These are phyloP conservation scores for Candida suzukii DNA, from an alignment of 805 yeast species.

Conservation along the genomic window DNA sequence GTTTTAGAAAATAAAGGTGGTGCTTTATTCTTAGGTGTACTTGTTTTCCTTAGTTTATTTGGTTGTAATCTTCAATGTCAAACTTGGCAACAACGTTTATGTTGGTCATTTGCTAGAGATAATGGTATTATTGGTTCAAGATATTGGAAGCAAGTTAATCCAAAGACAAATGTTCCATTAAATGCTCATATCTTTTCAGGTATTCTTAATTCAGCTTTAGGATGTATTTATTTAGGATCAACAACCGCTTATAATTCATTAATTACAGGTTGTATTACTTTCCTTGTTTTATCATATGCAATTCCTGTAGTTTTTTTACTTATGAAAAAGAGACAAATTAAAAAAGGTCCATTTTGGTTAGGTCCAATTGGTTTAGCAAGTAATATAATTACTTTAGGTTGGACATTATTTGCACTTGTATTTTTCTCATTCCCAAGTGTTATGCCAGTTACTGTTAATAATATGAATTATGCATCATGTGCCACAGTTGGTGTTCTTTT, in stretches of 20 bases:
- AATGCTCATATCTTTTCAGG: slow-evolving; percentile 53
- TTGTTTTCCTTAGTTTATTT: slow-evolving; percentile 46
- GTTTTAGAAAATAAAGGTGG: slow-evolving; percentile 46
- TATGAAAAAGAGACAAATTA: slow-evolving; percentile 42
- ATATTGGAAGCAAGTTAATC: slow-evolving; percentile 41
- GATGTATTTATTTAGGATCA: slow-evolving; percentile 60
- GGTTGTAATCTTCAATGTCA: slow-evolving; percentile 56
- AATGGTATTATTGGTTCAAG: slow-evolving; percentile 52
- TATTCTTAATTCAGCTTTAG: slow-evolving; percentile 44
- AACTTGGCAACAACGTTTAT: slow-evolving; percentile 62
- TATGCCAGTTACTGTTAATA: slow-evolving; percentile 52
- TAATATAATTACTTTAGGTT: slow-evolving; percentile 42
- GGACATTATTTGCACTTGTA: slow-evolving; percentile 54
- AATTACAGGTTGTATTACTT: slow-evolving; percentile 53
- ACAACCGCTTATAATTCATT: slow-evolving; percentile 62
- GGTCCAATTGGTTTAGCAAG: slow-evolving; percentile 46
- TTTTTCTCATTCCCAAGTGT: slow-evolving; percentile 60
- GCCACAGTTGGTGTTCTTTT: slow-evolving; percentile 41
- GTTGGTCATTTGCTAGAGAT: slow-evolving; percentile 67
- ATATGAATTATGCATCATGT: slow-evolving; percentile 63
- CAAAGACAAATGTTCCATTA: slow-evolving; percentile 45
- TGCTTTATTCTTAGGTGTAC: slow-evolving; percentile 42
- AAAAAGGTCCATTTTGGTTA: slow-evolving; percentile 63
- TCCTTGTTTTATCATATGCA: slow-evolving; percentile 49
- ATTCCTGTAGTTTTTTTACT: slow-evolving; percentile 47